Conservation (phyloP, 768 basidiomycete species). For the Leccinum uliginosum region DNA sequence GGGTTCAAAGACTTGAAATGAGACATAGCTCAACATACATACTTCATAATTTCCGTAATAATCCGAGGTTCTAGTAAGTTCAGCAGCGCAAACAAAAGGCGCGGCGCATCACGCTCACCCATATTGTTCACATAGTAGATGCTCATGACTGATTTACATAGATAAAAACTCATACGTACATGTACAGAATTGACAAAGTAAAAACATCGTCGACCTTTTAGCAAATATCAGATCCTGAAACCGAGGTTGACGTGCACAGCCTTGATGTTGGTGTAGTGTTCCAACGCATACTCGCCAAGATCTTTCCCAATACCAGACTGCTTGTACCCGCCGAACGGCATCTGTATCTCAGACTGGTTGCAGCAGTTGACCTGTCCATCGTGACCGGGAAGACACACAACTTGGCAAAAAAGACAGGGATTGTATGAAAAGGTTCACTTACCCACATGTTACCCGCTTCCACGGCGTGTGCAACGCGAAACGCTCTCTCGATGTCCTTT, state of each 20-base stretch:
- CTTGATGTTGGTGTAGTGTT: slow-evolving; percentile 8
- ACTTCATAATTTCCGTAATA: no score
- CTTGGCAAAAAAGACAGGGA: not conserved
- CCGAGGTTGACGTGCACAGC: slow-evolving; percentile 11
- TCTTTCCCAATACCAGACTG: slow-evolving; percentile 9
- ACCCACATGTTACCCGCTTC: slow-evolving; percentile 61
- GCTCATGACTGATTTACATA: not conserved
- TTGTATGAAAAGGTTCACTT: not conserved
- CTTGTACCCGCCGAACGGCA: slow-evolving; percentile 11
- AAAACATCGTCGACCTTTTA: not conserved
- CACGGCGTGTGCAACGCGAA: slow-evolving; percentile 38
- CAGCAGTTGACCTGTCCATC: slow-evolving; percentile 2
- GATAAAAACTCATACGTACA: not conserved
- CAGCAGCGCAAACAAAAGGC: no score
- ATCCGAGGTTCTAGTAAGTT: no score
- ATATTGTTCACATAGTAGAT: not conserved
- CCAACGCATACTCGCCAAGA: slow-evolving; percentile 10
- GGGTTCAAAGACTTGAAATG: no score
- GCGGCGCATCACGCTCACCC: no score
- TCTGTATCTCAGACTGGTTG: slow-evolving; percentile 5
- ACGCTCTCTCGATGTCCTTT: slow-evolving; percentile 32
- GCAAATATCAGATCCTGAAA: not conserved
- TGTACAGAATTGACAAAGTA: not conserved
- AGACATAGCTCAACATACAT: no score
- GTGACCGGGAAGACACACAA: not conserved